Percentiles rank a stretch among this genome's conserved stretches.
These are phyloP conservation scores for Wickerhamiella cacticola DNA, from an alignment of 805 yeast species.

Conservation along the genomic window DNA sequence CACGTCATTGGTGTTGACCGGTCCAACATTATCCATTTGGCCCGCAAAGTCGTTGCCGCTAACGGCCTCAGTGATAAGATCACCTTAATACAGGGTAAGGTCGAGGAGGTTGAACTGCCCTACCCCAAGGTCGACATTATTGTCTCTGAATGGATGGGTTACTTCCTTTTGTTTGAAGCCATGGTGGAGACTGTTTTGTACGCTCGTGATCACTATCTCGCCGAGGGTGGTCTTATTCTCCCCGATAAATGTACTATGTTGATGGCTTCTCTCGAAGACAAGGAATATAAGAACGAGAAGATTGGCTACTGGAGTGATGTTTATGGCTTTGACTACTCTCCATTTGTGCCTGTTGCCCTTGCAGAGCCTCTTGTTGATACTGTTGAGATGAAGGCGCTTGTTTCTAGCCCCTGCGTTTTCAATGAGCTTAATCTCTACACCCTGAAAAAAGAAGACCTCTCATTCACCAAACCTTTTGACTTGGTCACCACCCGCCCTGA, in stretches of 20 bases:
- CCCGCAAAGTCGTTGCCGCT: slow-evolving; percentile 69
- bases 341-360: slow-evolving; percentile 76
- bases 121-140: slow-evolving; percentile 85
- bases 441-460: slow-evolving; percentile 67
- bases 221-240: slow-evolving; percentile 76
- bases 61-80: slow-evolving; percentile 81
- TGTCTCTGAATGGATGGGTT: slow-evolving; percentile 99
- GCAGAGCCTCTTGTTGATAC: slow-evolving; percentile 91
- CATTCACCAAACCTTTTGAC: slow-evolving; percentile 58
- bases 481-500: slow-evolving; percentile 69
- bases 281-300: slow-evolving; percentile 81
- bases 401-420: slow-evolving; percentile 58
- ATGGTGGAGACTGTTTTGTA: slow-evolving; percentile 93
- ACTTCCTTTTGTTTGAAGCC: slow-evolving; percentile 86
- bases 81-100: slow-evolving; percentile 79
- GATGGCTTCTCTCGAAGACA: slow-evolving; percentile 87
- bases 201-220: slow-evolving; percentile 81
- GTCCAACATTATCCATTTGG: slow-evolving; percentile 94
- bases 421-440: slow-evolving; percentile 84
- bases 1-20: slow-evolving; percentile 96
- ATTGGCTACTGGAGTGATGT: slow-evolving; percentile 92
- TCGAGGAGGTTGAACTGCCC: slow-evolving; percentile 83
- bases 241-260: slow-evolving; percentile 89
- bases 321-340: slow-evolving; percentile 91
- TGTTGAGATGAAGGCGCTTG: slow-evolving; percentile 68